phyloP scores from a whole-genome alignment of 1,139 yeast genomes.

The Taphrina sp. region DNA sequence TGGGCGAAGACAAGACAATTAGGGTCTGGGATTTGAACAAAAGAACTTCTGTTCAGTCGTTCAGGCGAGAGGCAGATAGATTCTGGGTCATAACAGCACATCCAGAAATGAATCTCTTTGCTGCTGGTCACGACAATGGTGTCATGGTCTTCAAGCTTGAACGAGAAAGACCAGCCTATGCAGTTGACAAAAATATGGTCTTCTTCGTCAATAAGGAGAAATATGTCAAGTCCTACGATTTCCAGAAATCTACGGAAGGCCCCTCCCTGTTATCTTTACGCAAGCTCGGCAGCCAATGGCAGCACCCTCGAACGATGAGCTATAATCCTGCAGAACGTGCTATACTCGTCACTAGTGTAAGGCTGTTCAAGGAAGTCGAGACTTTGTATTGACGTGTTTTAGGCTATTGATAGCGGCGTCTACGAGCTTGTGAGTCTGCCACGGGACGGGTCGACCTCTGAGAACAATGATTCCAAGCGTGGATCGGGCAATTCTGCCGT shows the following conservation, averaged over 20 bases:
- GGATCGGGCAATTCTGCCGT: slow-evolving; percentile 85
- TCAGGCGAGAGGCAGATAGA: slow-evolving; percentile 89
- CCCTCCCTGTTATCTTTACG: slow-evolving; percentile 75
- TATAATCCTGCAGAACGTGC: slow-evolving; percentile 92
- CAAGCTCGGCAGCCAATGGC: slow-evolving; percentile 82
- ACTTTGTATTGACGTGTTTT: slow-evolving; percentile 38
- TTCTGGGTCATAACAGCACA: slow-evolving; percentile 92
- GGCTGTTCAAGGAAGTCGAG: not conserved
- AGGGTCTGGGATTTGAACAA: slow-evolving; percentile 96
- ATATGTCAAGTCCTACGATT: slow-evolving; percentile 78
- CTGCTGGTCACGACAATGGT: slow-evolving; percentile 96
- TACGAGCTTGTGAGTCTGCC: slow-evolving; percentile 80
- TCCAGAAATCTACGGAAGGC: slow-evolving; percentile 56
- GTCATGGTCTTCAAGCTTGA: slow-evolving; percentile 97
- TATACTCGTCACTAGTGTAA: slow-evolving; percentile 59
- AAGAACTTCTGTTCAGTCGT: slow-evolving; percentile 89
- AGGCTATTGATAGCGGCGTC: slow-evolving; percentile 62
- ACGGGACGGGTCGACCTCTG: slow-evolving; percentile 77
- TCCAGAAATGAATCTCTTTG: slow-evolving; percentile 86
- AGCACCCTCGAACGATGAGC: slow-evolving; percentile 76
- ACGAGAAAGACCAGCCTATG: slow-evolving; percentile 92
- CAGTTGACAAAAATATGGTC: slow-evolving; percentile 66
- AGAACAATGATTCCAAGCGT: slow-evolving; percentile 72
- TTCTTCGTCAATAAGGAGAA: slow-evolving; percentile 79
- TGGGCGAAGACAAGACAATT: slow-evolving; percentile 94